phyloP scores from a whole-genome alignment of 192 early-diverging fungal genomes.

The Rhizophagus prolifer region DNA sequence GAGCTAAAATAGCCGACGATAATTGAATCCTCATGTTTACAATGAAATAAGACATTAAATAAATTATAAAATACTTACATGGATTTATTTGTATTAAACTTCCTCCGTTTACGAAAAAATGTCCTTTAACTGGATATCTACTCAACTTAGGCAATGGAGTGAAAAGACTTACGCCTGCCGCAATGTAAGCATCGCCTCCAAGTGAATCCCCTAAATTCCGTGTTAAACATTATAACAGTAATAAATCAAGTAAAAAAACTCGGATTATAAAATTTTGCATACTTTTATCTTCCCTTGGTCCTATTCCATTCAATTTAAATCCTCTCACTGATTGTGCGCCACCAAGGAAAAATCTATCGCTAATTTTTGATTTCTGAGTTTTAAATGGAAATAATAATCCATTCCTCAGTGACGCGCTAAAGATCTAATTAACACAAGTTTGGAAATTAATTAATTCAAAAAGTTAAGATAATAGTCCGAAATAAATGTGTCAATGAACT shows the following conservation, averaged over 20 bases:
- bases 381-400: slow-evolving; percentile 69
- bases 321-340: slow-evolving; percentile 86
- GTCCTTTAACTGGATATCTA: slow-evolving; percentile 67
- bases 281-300: slow-evolving; percentile 81
- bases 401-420: slow-evolving; percentile 41
- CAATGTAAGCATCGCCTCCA: slow-evolving; percentile 86
- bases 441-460: not conserved
- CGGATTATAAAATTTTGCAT: slow-evolving; percentile 12
- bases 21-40: not conserved
- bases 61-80: slow-evolving; percentile 33
- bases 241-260: not conserved
- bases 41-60: not conserved
- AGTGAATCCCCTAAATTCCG: slow-evolving; percentile 62
- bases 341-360: slow-evolving; percentile 88
- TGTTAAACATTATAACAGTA: not conserved
- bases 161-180: slow-evolving; percentile 75
- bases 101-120: slow-evolving; percentile 90
- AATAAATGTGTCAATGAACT: not conserved
- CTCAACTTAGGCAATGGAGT: slow-evolving; percentile 76
- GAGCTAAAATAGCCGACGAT: slow-evolving; percentile 12
- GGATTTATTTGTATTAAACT: slow-evolving; percentile 57
- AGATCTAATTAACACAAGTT: slow-evolving; percentile 33
- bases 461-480: not conserved
- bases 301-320: slow-evolving; percentile 84
- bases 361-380: slow-evolving; percentile 58